Base-by-base conservation (phyloP, 192 early-diverging fungal species). In the Coemansia sp. region DNA sequence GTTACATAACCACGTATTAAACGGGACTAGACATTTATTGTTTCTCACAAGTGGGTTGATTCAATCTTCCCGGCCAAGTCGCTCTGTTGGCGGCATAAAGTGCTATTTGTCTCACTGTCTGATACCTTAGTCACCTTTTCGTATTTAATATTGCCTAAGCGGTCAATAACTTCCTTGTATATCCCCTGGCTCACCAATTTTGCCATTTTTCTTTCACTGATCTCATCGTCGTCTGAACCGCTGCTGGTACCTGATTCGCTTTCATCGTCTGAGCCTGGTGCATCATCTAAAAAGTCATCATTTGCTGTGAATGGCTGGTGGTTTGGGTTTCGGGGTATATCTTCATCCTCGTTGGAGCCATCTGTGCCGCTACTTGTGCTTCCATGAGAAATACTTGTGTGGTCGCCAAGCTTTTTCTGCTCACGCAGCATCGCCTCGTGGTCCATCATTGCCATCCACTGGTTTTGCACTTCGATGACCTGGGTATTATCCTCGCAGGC, bases 381-480 rank as follows among this genome's bases (percentile, higher is more conserved):
- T 23, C 74, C 62, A 12, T 39, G 25, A 26, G 62, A 59, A 43
- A 63, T 45, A 18, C 74, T 58, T 2, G 67, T 46, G 25, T 70
- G 56, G 23, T 68, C 75, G 15, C 58, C 57, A 39, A 73, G 52
- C 58, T 75, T 67, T 9, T 55, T 43, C 37, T 59, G 60, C 39
- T 85, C 79, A 15, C 77, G 80, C 23, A 77, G 66, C 26, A 84
- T 75, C 21, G 83, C 79, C 64, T 92, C 90, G 34, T 84, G 80
- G 58, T 94, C 89, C 39, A 93, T 84, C 74, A 84, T 79, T 16
- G 85, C 86, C 16, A 99, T 77, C 71, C 92, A 97, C 68, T 91
- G 86, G 49, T 89, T 92, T 70, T 94, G 94, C 7, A 84, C 88
- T 30, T 81, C 70, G 28, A 95, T 84, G 2, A 95, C 87, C 34